These are phyloP conservation scores for Cerioporus squamosus DNA, from an alignment of 1,284 basidiomycete species.

Conservation along the genomic window DNA sequence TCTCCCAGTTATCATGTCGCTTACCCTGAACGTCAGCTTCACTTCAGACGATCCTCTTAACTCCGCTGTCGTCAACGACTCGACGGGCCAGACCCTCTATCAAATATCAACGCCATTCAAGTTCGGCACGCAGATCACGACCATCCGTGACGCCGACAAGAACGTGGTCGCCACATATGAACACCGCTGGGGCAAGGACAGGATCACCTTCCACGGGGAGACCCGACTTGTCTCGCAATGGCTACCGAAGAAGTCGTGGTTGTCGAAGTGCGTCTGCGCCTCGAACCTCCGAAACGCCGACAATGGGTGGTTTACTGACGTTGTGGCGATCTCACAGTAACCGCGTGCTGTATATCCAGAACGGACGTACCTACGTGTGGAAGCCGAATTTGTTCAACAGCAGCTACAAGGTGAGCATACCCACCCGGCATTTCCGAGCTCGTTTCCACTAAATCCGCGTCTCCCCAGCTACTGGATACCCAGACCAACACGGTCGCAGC, in stretches of 20 bases:
- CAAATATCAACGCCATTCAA: constrained; percentile 6
- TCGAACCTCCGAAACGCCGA: no score
- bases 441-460: no score
- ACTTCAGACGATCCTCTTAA: not conserved
- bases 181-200: constrained; percentile 7
- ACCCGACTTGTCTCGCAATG: constrained; percentile 2
- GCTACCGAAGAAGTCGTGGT: constrained; percentile 2
- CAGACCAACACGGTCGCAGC: not conserved
- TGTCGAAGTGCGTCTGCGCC: not conserved
- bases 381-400: not conserved
- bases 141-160: constrained; percentile 1
- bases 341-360: not conserved
- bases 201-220: constrained; percentile 1
- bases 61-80: not conserved
- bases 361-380: constrained; percentile 4
- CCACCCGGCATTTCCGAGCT: no score
- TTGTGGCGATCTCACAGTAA: not conserved
- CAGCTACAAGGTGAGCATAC: not conserved
- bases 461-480: not conserved
- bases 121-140: constrained; percentile 3
- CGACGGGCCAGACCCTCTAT: not conserved
- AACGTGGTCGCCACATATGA: constrained; percentile 4
- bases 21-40: not conserved
- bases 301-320: not conserved
- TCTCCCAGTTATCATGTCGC: no score